Evolutionary conservation across 176 grass and related monocot genomes (phyloP).

Genomic region (Hordeum marinum): DNA sequence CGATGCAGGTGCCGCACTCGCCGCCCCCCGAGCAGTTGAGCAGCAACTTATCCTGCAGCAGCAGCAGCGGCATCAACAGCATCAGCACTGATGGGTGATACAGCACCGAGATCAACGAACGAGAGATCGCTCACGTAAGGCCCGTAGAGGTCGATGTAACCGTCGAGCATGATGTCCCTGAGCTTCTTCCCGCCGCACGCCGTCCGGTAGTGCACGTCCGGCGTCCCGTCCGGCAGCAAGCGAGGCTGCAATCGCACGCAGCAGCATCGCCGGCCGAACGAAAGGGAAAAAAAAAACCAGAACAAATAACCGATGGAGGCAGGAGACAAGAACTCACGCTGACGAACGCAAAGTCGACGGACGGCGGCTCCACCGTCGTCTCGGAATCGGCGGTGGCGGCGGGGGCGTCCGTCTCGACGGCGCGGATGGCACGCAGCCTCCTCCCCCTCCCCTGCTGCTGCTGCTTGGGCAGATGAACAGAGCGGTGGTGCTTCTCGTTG

Average conservation of each 20-base stretch:
- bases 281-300: background rate
- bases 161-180: slow-evolving; percentile 84
- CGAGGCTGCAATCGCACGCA: slow-evolving; percentile 28
- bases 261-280: background rate
- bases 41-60: slow-evolving; percentile 57
- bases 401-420: slow-evolving; percentile 39
- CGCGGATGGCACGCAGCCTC: slow-evolving; percentile 15
- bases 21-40: slow-evolving; percentile 71
- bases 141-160: slow-evolving; percentile 82
- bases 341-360: slow-evolving; percentile 88
- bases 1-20: slow-evolving; percentile 74
- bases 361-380: slow-evolving; percentile 31
- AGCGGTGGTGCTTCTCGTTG: slow-evolving; percentile 1
- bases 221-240: slow-evolving; percentile 81
- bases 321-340: slow-evolving; percentile 39
- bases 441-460: background rate
- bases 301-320: background rate
- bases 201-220: slow-evolving; percentile 79
- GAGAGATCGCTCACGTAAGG: slow-evolving; percentile 53
- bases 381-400: background rate
- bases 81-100: background rate
- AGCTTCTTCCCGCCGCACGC: slow-evolving; percentile 84
- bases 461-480: background rate
- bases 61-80: background rate
- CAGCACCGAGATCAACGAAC: background rate